Conservation (phyloP, 257 asterid genomes). For the Paraleonurus japonicus region DNA sequence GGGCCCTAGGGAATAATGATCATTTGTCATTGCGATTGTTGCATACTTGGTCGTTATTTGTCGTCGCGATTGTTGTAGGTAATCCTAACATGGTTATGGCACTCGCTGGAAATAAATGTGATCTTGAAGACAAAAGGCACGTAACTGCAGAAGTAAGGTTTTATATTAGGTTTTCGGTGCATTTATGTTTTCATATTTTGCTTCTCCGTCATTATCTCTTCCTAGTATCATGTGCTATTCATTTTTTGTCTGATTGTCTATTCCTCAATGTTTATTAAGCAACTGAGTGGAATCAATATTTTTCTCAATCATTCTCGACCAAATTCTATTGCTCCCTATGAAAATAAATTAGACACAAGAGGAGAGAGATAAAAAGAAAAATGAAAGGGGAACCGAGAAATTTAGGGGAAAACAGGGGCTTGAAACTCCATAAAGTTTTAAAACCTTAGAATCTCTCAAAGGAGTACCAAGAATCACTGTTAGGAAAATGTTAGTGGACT, state of each 20-base stretch:
- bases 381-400: not conserved
- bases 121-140: conserved; percentile 79
- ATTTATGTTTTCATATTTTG: conserved; percentile 7
- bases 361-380: not conserved
- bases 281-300: not conserved
- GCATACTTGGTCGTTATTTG: conserved; percentile 11
- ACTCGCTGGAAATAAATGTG: conserved; percentile 92
- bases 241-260: not conserved
- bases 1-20: conserved; percentile 9
- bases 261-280: not conserved
- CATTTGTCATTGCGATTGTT: conserved; percentile 8
- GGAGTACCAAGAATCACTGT: not conserved
- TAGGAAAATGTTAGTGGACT: not conserved
- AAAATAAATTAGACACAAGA: not conserved
- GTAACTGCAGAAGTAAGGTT: conserved; percentile 75
- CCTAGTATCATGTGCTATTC: conserved; percentile 6
- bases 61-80: conserved; percentile 41
- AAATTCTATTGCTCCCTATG: not conserved
- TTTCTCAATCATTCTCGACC: not conserved
- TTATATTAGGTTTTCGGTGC: conserved; percentile 1
- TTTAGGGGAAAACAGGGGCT: not conserved
- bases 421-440: not conserved
- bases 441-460: not conserved
- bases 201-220: not conserved
- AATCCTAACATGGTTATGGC: conserved; percentile 91